A percentile compares a stretch with the other conserved stretches of the same genome.
These are phyloP conservation scores for Cladophialophora psammophila DNA, from an alignment of 2,329 filamentous ascomycete genomes.

Conservation along the genomic window DNA sequence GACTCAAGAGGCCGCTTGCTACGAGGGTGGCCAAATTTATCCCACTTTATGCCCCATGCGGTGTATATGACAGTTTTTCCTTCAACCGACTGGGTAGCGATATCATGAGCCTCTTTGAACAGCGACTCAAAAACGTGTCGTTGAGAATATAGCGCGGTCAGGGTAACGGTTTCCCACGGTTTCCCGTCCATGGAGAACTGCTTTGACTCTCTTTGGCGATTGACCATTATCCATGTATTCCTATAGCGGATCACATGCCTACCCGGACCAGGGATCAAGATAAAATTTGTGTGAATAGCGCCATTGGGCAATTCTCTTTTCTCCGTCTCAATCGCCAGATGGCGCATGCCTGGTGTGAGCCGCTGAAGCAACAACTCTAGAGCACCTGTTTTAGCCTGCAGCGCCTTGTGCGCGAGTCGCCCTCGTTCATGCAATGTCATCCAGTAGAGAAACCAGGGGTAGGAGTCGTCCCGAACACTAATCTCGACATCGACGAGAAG, in stretches of 20 bases:
- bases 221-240: slow-evolving; percentile 85
- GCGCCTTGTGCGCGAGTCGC: slow-evolving; percentile 59
- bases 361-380: slow-evolving; percentile 63
- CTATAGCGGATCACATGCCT: slow-evolving; percentile 86
- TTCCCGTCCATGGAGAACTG: slow-evolving; percentile 74
- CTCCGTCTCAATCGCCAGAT: slow-evolving; percentile 70
- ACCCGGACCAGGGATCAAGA: slow-evolving; percentile 89
- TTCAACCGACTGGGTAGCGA: slow-evolving; percentile 81
- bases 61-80: slow-evolving; percentile 94
- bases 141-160: slow-evolving; percentile 90
- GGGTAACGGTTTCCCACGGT: slow-evolving; percentile 90
- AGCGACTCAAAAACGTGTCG: slow-evolving; percentile 89
- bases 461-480: slow-evolving; percentile 89
- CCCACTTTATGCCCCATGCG: slow-evolving; percentile 83
- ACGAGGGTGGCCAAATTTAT: slow-evolving; percentile 80
- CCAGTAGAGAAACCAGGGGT: slow-evolving; percentile 94
- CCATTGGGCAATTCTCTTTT: slow-evolving; percentile 70
- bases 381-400: slow-evolving; percentile 49
- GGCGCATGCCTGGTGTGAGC: slow-evolving; percentile 67
- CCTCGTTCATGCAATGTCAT: slow-evolving; percentile 80
- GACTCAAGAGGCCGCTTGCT: slow-evolving; percentile 87
- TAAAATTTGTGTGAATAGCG: slow-evolving; percentile 78
- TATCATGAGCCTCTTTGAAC: slow-evolving; percentile 82
- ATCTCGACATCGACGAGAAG: slow-evolving; percentile 96
- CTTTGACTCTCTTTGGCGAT: slow-evolving; percentile 75